Base-by-base conservation (phyloP, 1,139 yeast species). In the Protomyces inouyei region DNA sequence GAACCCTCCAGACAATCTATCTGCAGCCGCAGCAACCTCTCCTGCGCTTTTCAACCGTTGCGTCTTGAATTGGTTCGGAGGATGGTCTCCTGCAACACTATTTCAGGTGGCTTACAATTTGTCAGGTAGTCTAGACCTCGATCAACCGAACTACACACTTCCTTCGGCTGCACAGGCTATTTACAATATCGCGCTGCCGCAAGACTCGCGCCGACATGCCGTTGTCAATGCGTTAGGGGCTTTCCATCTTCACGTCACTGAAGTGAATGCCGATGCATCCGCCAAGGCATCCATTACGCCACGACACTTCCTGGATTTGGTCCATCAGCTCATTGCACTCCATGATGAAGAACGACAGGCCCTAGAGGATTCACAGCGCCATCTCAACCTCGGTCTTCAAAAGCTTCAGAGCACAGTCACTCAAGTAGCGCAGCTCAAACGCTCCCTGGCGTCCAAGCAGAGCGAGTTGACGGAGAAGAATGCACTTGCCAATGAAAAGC, bases 21-120 rank as follows among this genome's bases (percentile, higher is more conserved):
- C 79, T 0, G 73, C 80, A 1, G 77, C 75, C 25, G 80, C 85
- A 2, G 80, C 87, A 4, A 80, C 92, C 0, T 92, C 98, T 0
- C 96, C 98, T 0, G 98, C 98, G 0, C 76, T 93, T 48, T 87
- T 90, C 75, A 93, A 93, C 72, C 79, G 98, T 71, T 93, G 98
- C 77, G 95, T 90, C 3, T 76, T 92, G 52, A 85, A 86, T 72
- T 90, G 95, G 92, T 85, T 90, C 86, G 96, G 96, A 2, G 84
- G 85, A 65, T 92, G 97, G 97, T 79, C 86, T 0, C 70, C 72
- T 8, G 68, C 70, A 0, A 77, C 91, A 0, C 74, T 86, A 61
- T 70, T 70, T 18, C 83, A 83, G 63, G 83, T 90, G 51, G 84
- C 84, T 0, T 65, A 71, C 0, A 76, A 80, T 3, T 70, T 79